These are phyloP conservation scores for Amesomyces nigricolor DNA, from an alignment of 2,329 filamentous ascomycete genomes.

Conservation along the genomic window DNA sequence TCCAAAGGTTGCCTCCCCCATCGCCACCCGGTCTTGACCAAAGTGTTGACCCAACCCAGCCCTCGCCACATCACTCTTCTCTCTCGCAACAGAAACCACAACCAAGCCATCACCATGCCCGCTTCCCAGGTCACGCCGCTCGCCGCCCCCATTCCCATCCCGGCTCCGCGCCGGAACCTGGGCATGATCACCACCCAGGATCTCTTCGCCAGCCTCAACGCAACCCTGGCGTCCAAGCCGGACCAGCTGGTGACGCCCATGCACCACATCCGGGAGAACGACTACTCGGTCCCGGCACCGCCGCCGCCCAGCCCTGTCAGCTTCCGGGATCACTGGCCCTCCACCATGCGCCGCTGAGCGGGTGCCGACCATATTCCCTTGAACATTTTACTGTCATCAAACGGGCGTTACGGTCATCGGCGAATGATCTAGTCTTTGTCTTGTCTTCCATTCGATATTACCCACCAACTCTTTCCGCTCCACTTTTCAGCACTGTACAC, in stretches of 20 bases:
- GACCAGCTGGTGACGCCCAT: constrained; percentile 41
- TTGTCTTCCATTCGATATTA: too few relatives aligned
- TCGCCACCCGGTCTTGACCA: neutral
- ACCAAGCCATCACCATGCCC: constrained; percentile 35
- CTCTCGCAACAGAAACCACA: neutral
- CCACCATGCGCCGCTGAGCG: constrained; percentile 21
- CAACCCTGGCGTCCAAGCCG: constrained; percentile 42
- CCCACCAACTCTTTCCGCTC: too few relatives aligned
- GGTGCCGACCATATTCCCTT: neutral
- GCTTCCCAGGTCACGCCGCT: constrained; percentile 40
- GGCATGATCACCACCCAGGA: constrained; percentile 45
- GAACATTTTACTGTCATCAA: neutral
- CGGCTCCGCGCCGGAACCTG: constrained; percentile 42
- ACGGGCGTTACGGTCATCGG: constrained; percentile 14
- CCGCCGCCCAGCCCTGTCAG: constrained; percentile 60
- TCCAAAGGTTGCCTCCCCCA: constrained; percentile 1
- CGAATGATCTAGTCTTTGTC: neutral
- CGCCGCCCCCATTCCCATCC: constrained; percentile 43
- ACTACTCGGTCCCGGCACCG: constrained; percentile 60
- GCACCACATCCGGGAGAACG: constrained; percentile 49
- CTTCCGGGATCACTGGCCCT: constrained; percentile 54
- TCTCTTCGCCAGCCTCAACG: constrained; percentile 49
- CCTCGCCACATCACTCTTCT: neutral
- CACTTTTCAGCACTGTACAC: neutral
- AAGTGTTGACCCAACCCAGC: neutral